Conservation (phyloP, 2,329 filamentous ascomycete species). For the Boeremia lycopersici region DNA sequence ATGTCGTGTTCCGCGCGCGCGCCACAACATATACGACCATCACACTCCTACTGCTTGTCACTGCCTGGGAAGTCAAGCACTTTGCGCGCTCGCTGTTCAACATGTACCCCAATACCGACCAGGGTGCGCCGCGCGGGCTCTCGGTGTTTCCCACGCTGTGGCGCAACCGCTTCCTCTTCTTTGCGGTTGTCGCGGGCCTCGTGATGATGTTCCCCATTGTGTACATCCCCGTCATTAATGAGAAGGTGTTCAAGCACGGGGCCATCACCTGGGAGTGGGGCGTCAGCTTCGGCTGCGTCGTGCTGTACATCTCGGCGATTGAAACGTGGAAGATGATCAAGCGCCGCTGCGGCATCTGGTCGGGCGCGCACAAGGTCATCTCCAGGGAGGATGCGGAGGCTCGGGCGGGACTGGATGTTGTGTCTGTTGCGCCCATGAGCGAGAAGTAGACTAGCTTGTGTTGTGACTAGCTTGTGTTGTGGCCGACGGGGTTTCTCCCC, state of each 20-base stretch:
- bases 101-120: slow-evolving; percentile 47
- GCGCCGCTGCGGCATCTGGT: slow-evolving; percentile 44
- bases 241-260: slow-evolving; percentile 53
- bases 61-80: slow-evolving; percentile 57
- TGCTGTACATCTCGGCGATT: slow-evolving; percentile 50
- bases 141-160: slow-evolving; percentile 49
- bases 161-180: slow-evolving; percentile 54
- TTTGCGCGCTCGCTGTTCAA: slow-evolving; percentile 53
- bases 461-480: not conserved
- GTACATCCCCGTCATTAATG: slow-evolving; percentile 54
- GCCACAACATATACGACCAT: slow-evolving; percentile 54
- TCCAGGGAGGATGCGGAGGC: slow-evolving; percentile 45
- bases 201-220: slow-evolving; percentile 53
- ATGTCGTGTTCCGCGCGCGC: slow-evolving; percentile 52
- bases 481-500: too few relatives aligned
- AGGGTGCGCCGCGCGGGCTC: slow-evolving; percentile 29
- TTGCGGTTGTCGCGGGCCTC: slow-evolving; percentile 50
- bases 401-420: slow-evolving; percentile 31
- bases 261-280: slow-evolving; percentile 55
- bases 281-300: slow-evolving; percentile 49
- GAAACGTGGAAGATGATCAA: slow-evolving; percentile 56
- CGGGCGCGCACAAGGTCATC: slow-evolving; percentile 39
- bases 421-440: slow-evolving; percentile 7
- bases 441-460: slow-evolving; percentile 20
- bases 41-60: slow-evolving; percentile 52